Conservation (phyloP, 305 asterid genomes). For the Fraxinus dipetala region DNA sequence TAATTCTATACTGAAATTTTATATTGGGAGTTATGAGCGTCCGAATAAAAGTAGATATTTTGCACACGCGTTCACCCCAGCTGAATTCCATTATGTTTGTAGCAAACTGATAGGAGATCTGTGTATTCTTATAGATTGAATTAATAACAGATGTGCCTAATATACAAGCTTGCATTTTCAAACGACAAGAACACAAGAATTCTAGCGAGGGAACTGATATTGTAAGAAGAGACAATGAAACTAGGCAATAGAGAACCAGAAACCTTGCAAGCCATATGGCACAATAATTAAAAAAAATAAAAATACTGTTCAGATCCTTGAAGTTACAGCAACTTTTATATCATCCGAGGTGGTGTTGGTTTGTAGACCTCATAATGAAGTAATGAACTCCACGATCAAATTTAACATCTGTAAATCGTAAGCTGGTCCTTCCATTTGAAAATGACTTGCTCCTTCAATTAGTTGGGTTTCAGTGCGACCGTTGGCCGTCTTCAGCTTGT, state of each 20-base stretch:
- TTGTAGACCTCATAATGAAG: slow-evolving; percentile 38
- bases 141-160: background rate
- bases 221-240: slow-evolving; percentile 44
- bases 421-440: slow-evolving; percentile 86
- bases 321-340: slow-evolving; percentile 18
- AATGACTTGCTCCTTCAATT: slow-evolving; percentile 72
- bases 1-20: background rate
- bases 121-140: background rate
- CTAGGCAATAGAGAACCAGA: background rate
- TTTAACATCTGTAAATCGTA: slow-evolving; percentile 67
- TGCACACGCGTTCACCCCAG: background rate
- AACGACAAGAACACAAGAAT: background rate
- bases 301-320: slow-evolving; percentile 33
- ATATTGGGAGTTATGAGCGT: background rate
- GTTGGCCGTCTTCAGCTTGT: slow-evolving; percentile 62
- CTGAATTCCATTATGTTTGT: background rate
- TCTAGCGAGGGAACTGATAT: background rate
- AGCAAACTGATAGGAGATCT: background rate
- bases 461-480: slow-evolving; percentile 51
- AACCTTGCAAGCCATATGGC: background rate
- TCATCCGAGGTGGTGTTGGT: background rate
- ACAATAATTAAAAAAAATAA: background rate
- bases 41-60: background rate
- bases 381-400: slow-evolving; percentile 45
- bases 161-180: background rate